Evolutionary conservation across 805 yeast species (phyloP), one percentile per base, ranked within the genome.

Genomic region (Pichia phayaonensis): DNA sequence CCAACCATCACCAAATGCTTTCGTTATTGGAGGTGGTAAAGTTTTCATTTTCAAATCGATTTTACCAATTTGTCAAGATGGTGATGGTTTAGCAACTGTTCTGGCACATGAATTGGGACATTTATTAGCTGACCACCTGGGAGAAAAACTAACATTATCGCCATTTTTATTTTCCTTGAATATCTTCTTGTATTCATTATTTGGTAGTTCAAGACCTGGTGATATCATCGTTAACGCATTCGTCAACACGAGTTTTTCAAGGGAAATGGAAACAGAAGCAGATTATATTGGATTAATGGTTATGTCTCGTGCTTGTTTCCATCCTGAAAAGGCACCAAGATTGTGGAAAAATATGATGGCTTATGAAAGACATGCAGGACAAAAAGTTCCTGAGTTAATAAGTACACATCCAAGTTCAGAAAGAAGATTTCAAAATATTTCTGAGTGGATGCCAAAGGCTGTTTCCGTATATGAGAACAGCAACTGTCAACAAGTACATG

Each of bases 221-320:
- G 74, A 76, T 47, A 55, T 86, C 31, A 51, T 76, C 24, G 65
- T 87, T 16, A 74, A 74, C 26, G 74, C 89, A 0, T 62, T 80
- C 15, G 63, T 90, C 45, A 78, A 80, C 56, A 77, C 84, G 77
- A 97, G 97, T 0, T 86, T 95, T 0, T 86, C 95, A 1, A 74
- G 99, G 59, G 88, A 80, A 52, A 89, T 89, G 96, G 99, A 94
- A 67, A 77, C 89, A 0, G 99, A 94, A 65, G 98, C 99, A 0
- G 99, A 94, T 67, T 83, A 84, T 59, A 90, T 94, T 29, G 99
- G 99, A 0, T 71, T 94, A 53, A 84, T 89, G 81, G 73, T 92
- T 57, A 87, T 92, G 96, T 80, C 96, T 2, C 72, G 81, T 52
- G 95, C 95, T 44, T 94, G 99, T 64, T 94, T 75, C 65, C 71